Evolutionary conservation across 1,139 yeast species (phyloP), one percentile per base, ranked within the genome.

Genomic region (Zygosaccharomyces sapae): DNA sequence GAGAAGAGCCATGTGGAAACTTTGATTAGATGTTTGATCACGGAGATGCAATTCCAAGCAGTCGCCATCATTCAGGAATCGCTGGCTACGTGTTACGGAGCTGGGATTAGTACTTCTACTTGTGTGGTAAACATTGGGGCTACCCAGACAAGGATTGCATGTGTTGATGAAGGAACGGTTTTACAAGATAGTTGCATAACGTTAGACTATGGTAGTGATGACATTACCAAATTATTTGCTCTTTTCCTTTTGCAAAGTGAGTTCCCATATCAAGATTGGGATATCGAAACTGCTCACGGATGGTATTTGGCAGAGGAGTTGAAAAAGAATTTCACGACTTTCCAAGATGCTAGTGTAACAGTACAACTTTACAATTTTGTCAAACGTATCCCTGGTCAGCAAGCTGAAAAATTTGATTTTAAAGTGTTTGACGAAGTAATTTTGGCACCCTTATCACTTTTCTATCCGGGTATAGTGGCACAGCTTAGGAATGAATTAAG

Each of bases 51-150:
- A 4, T 86, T 92, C 60, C 79, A 80, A 41, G 80, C 81, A 45
- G 84, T 88, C 1, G 84, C 92, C 0, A 70, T 92, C 2, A 76
- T 92, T 46, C 97, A 92, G 63, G 98, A 92, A 66, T 77, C 95
- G 3, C 79, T 92, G 27, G 92, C 95, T 1, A 92, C 97, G 0
- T 87, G 96, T 2, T 92, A 89, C 72, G 98, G 98, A 20, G 94
- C 97, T 0, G 98, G 98, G 27, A 82, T 92, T 6, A 80, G 94
- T 30, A 77, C 86, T 18, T 95, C 96, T 0, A 58, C 69, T 2
- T 90, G 97, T 68, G 90, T 94, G 18, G 82, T 94, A 37, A 97
- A 92, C 65, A 84, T 92, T 39, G 98, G 98, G 2, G 86, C 96
- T 0, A 85, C 84, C 48, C 81, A 86, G 22, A 87, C 96, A 1